A percentile compares a stretch with the other conserved stretches of the same genome.
These are phyloP conservation scores for Mesostigma viride DNA, from an alignment of 139 green algal species.

Conservation along the genomic window DNA sequence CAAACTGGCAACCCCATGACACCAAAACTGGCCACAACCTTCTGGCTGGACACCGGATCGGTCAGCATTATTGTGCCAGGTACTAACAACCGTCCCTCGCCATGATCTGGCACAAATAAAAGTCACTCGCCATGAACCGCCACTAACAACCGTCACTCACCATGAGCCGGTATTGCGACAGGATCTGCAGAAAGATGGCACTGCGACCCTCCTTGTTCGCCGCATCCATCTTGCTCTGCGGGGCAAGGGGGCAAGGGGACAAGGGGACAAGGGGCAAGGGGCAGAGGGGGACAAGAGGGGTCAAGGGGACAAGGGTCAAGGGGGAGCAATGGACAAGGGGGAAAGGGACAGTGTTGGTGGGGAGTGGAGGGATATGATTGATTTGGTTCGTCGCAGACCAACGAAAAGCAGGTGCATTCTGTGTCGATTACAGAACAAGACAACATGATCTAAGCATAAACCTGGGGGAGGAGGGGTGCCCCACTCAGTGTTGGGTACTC, in stretches of 20 bases:
- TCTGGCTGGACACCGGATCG: no score
- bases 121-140: no score
- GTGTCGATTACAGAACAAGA: background rate
- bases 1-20: no score
- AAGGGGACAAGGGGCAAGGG: no score
- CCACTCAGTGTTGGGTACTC: no score
- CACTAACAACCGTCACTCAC: no score
- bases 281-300: background rate
- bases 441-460: background rate
- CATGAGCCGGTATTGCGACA: slow-evolving; percentile 17
- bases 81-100: no score
- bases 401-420: background rate
- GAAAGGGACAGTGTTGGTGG: no score
- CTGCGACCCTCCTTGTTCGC: slow-evolving; percentile 11
- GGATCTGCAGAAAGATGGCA: slow-evolving; percentile 6
- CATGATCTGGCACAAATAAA: no score
- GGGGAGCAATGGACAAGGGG: background rate
- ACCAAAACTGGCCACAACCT: no score
- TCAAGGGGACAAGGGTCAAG: background rate
- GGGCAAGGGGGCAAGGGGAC: slow-evolving; percentile 20
- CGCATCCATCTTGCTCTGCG: slow-evolving; percentile 49
- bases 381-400: background rate
- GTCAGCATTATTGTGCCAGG: no score
- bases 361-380: no score
- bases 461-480: background rate